phyloP scores from a whole-genome alignment of 108 stramenopile genomes.

The Cylindrotheca closterium region DNA sequence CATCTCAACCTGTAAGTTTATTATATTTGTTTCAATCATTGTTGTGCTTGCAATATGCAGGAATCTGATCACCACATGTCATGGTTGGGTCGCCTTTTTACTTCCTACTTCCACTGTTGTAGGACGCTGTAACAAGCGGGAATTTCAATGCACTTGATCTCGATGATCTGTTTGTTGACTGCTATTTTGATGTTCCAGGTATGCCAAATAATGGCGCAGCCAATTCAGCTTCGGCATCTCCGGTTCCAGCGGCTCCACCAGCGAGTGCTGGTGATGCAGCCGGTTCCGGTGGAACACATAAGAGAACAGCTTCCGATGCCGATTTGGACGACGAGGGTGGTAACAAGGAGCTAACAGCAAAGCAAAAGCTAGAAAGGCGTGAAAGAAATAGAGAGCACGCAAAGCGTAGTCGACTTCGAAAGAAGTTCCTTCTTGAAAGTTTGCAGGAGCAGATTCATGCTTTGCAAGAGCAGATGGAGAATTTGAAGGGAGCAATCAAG shows the following conservation, averaged over 20 bases:
- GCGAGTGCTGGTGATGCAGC: constrained; percentile 5
- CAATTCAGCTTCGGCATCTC: constrained; percentile 1
- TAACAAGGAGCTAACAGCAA: constrained; percentile 59
- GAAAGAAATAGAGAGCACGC: constrained; percentile 94
- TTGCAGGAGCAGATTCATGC: constrained; percentile 94
- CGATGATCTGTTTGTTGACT: constrained; percentile 86
- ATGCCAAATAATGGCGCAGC: constrained; percentile 16
- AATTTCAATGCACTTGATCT: constrained; percentile 52
- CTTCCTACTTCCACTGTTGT: not conserved
- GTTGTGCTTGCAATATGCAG: no score
- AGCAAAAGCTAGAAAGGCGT: constrained; percentile 84
- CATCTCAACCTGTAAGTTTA: constrained; percentile 32
- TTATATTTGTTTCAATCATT: not conserved
- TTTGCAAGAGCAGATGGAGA: constrained; percentile 78
- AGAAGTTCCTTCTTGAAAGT: constrained; percentile 95
- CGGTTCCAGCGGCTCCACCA: constrained; percentile 10
- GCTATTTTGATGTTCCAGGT: constrained; percentile 76
- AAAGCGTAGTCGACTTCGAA: constrained; percentile 93
- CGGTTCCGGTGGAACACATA: constrained; percentile 8
- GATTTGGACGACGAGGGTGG: constrained; percentile 8
- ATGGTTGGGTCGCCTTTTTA: no score
- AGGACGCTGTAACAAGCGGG: not conserved
- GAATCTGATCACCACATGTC: no score
- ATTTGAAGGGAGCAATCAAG: constrained; percentile 62
- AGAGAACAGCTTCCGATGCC: constrained; percentile 50